Evolutionary conservation across 768 basidiomycete species (phyloP).

Genomic region (Lactarius evosmus): DNA sequence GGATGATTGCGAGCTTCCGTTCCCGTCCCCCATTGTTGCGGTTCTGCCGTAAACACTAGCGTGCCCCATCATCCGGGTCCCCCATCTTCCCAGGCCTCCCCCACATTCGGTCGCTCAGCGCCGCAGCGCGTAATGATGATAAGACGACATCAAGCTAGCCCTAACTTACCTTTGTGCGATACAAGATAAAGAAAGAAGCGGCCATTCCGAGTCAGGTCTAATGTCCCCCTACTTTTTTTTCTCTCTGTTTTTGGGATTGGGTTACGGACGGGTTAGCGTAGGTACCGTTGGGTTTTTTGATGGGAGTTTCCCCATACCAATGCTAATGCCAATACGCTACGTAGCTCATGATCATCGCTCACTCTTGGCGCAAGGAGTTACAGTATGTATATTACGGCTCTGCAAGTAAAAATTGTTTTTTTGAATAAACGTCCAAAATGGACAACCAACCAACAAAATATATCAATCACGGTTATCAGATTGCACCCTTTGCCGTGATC

Average conservation of each 20-base stretch:
- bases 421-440: too few relatives aligned
- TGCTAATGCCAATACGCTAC: neutral
- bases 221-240: neutral
- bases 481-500: neutral
- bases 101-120: neutral
- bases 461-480: neutral
- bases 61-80: neutral
- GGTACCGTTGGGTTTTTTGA: neutral
- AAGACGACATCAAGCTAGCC: neutral
- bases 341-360: neutral
- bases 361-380: neutral
- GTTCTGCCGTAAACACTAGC: neutral
- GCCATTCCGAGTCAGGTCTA: neutral
- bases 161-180: neutral
- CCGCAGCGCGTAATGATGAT: neutral
- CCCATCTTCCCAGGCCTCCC: neutral
- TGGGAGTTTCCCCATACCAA: neutral
- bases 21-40: neutral
- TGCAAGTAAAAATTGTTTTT: too few relatives aligned
- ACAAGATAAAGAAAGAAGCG: neutral
- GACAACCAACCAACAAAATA: too few relatives aligned
- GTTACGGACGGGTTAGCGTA: neutral
- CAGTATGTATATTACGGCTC: too few relatives aligned
- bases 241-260: neutral
- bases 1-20: neutral